Evolutionary conservation across 2,329 filamentous ascomycete species (phyloP).

Genomic region (Alternaria conjuncta): DNA sequence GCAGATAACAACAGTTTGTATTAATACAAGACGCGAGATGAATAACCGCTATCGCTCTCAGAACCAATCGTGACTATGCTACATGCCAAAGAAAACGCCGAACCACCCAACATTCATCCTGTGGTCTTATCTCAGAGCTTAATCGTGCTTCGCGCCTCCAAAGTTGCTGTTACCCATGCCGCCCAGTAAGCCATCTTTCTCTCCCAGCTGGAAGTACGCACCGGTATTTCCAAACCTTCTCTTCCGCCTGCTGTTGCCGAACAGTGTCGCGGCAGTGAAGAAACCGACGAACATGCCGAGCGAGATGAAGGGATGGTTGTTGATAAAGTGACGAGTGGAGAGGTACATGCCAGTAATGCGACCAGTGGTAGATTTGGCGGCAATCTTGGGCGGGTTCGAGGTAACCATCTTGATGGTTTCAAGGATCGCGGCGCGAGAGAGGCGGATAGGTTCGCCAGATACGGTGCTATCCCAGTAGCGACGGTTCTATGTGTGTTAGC

Average conservation of each 20-base stretch:
- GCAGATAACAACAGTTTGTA: background rate
- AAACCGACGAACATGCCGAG: slow-evolving; percentile 65
- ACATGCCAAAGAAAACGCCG: slow-evolving; percentile 12
- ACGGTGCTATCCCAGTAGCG: slow-evolving; percentile 94
- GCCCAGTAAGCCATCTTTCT: slow-evolving; percentile 71
- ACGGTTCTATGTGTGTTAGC: slow-evolving; percentile 67
- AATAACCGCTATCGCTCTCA: background rate
- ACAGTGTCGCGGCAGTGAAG: slow-evolving; percentile 55
- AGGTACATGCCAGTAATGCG: slow-evolving; percentile 73
- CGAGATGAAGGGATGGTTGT: slow-evolving; percentile 54
- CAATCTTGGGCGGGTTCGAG: slow-evolving; percentile 71
- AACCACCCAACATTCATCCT: background rate
- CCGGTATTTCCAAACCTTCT: slow-evolving; percentile 59
- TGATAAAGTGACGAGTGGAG: slow-evolving; percentile 49
- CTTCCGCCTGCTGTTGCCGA: slow-evolving; percentile 41
- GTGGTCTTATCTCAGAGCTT: background rate
- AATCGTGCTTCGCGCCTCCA: slow-evolving; percentile 47
- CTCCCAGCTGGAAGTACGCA: slow-evolving; percentile 68
- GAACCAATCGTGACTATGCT: slow-evolving; percentile 15
- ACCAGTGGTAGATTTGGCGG: slow-evolving; percentile 78
- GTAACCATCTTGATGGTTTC: slow-evolving; percentile 81
- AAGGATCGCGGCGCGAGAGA: slow-evolving; percentile 87
- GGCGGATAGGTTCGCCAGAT: slow-evolving; percentile 87
- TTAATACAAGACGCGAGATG: background rate
- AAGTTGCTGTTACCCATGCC: slow-evolving; percentile 55